Percentiles rank a stretch among this genome's conserved stretches.
These are phyloP conservation scores for Mucor irregularis DNA, from an alignment of 371 early-diverging fungal species.

Conservation along the genomic window DNA sequence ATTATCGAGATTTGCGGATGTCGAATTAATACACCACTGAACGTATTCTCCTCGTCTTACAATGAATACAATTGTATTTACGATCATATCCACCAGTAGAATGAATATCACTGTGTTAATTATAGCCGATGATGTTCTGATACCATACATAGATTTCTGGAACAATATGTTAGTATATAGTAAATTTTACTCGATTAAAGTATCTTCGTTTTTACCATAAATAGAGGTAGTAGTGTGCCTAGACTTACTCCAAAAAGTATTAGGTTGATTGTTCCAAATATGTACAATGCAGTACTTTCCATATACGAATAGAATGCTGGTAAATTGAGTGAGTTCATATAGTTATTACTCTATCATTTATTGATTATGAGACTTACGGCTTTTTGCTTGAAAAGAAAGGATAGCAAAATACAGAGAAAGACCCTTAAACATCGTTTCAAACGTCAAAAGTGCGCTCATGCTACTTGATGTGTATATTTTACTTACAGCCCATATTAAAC, in stretches of 20 bases:
- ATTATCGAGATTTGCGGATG: constrained; percentile 12
- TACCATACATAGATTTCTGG: constrained; percentile 13
- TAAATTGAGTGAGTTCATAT: not conserved
- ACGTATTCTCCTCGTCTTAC: constrained; percentile 25
- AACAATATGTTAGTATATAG: not conserved
- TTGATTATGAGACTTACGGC: constrained; percentile 34
- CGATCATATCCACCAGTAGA: constrained; percentile 28
- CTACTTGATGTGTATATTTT: not conserved
- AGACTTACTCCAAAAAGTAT: constrained; percentile 31
- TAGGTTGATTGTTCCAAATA: constrained; percentile 46
- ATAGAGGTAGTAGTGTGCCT: constrained; percentile 31
- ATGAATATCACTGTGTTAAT: constrained; percentile 24
- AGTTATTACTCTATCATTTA: not conserved
- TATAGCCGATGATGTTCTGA: constrained; percentile 17
- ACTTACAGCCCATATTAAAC: constrained; percentile 46
- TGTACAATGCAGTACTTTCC: constrained; percentile 27
- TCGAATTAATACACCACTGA: constrained; percentile 27
- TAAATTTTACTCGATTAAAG: not conserved
- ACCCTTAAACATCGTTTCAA: too few species aligned
- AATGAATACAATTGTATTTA: constrained; percentile 39
- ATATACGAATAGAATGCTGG: constrained; percentile 46
- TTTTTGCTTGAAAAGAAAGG: constrained; percentile 43
- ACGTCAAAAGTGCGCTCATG: not conserved
- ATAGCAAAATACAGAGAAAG: constrained; percentile 49
- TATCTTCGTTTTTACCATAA: constrained; percentile 20